A percentile compares a stretch with the other conserved stretches of the same genome.
Conservation (phyloP, 2,329 filamentous ascomycete species). For the Orbilia blumenaviensis region DNA sequence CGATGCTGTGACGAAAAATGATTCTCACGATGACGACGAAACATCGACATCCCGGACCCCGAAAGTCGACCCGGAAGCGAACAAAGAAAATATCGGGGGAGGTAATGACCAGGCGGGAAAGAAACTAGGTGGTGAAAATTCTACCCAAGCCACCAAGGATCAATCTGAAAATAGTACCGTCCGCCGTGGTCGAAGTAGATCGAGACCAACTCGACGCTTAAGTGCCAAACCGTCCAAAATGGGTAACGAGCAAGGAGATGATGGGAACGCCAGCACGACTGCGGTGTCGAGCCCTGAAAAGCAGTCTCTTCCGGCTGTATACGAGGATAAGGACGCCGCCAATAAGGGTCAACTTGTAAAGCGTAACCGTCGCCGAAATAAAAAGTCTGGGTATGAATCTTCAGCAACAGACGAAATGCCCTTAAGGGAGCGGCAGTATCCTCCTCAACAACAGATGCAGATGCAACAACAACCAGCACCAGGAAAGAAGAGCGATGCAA, state of each 20-base stretch:
- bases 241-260: constrained; percentile 20
- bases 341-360: constrained; percentile 47
- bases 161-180: neutral
- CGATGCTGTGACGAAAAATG: neutral
- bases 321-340: constrained; percentile 22
- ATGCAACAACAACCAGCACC: constrained; percentile 58
- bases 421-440: constrained; percentile 55
- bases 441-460: constrained; percentile 60
- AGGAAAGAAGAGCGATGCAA: constrained; percentile 54
- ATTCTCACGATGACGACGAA: neutral
- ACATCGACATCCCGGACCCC: neutral
- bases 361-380: constrained; percentile 55
- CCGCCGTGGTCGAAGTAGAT: constrained; percentile 13
- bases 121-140: neutral
- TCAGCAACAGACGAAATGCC: constrained; percentile 55
- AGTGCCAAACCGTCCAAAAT: constrained; percentile 8
- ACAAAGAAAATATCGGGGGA: constrained; percentile 23
- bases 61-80: constrained; percentile 6
- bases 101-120: neutral
- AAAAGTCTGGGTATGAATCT: constrained; percentile 56
- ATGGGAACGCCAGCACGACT: constrained; percentile 12
- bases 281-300: constrained; percentile 22
- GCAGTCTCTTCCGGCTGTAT: constrained; percentile 16
- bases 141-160: neutral
- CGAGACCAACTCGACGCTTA: constrained; percentile 7